Evolutionary conservation across 176 grass and related monocot species (phyloP), one percentile per base, ranked within the genome.

Genomic region (Paspalum vaginatum): DNA sequence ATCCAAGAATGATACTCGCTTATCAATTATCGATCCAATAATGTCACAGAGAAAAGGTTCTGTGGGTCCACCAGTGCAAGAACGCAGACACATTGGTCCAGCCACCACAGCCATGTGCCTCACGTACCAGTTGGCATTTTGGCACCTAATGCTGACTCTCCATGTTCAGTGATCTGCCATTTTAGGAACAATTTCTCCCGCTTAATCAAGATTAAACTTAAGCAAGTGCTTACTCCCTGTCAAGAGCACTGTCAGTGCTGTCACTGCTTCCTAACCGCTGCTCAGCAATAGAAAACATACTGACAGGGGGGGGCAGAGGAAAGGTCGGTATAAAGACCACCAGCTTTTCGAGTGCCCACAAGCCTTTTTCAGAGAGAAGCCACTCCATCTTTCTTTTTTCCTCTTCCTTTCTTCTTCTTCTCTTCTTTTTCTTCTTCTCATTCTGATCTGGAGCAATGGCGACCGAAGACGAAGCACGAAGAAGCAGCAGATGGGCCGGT

Each of bases 401-500:
- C 68, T 18, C 57, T 78, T 78, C 16, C 27, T 47, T 58, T 44
- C 51, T 26, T 49, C 56, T n/a, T 57, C 26, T 52, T 51, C 41
- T 21, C 12, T 44, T 74, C 43, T 25, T 68, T 44, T 74, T 24
- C 53, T 63, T 77, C 85, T 85, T 62, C 64, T 49, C 65, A 72
- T 89, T 74, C 72, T 89, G 78, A 89, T 85, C 83, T 85, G 78
- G 87, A 85, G 57, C 78, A 78, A 89, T 85, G 87, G 72, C 16
- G 58, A 81, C 78, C 0, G 77, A 85, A 72, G 82, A 85, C 4
- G 83, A 89, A 85, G 26, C 72, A 4, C 48, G 72, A 50, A 50
- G 87, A 89, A 49, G 57, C 72, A 50, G 68, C 82, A 77, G 87
- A 85, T 54, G 78, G 49, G 50, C 46, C 80, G 87, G 87, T 85